phyloP scores from a whole-genome alignment of 2,329 filamentous ascomycete genomes.

The Helotiales sp. region DNA sequence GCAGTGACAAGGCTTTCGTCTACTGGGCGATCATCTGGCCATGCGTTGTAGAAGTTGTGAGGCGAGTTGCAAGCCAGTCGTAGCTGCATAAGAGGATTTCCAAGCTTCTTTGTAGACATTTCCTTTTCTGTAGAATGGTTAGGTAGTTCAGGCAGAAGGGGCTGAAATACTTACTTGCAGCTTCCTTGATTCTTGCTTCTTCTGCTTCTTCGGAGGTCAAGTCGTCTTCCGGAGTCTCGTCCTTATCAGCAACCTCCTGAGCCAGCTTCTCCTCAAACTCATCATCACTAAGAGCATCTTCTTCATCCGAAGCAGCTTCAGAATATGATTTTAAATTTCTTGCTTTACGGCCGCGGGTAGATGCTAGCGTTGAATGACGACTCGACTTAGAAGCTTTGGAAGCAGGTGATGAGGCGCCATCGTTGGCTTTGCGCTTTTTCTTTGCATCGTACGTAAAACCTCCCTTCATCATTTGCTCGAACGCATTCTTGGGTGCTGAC shows the following conservation, averaged over 20 bases:
- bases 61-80: slow-evolving; percentile 91
- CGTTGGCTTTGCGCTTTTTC: slow-evolving; percentile 61
- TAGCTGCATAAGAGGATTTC: slow-evolving; percentile 91
- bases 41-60: slow-evolving; percentile 96
- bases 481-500: slow-evolving; percentile 48
- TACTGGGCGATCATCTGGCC: slow-evolving; percentile 64
- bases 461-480: slow-evolving; percentile 49
- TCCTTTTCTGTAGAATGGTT: slow-evolving; percentile 67
- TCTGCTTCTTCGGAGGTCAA: slow-evolving; percentile 61
- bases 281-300: slow-evolving; percentile 73
- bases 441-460: slow-evolving; percentile 39
- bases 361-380: slow-evolving; percentile 73
- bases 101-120: slow-evolving; percentile 87
- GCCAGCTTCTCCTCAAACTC: slow-evolving; percentile 83
- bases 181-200: slow-evolving; percentile 69
- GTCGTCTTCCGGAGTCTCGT: slow-evolving; percentile 52
- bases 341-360: slow-evolving; percentile 48
- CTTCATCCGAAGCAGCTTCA: slow-evolving; percentile 63
- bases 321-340: slow-evolving; percentile 54
- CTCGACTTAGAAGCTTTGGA: slow-evolving; percentile 78
- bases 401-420: slow-evolving; percentile 49
- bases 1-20: slow-evolving; percentile 85
- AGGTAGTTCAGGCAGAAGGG: slow-evolving; percentile 30
- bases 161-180: slow-evolving; percentile 70
- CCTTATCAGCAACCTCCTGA: slow-evolving; percentile 57